phyloP scores from a whole-genome alignment of 805 yeast genomes.

The Candida alai region DNA sequence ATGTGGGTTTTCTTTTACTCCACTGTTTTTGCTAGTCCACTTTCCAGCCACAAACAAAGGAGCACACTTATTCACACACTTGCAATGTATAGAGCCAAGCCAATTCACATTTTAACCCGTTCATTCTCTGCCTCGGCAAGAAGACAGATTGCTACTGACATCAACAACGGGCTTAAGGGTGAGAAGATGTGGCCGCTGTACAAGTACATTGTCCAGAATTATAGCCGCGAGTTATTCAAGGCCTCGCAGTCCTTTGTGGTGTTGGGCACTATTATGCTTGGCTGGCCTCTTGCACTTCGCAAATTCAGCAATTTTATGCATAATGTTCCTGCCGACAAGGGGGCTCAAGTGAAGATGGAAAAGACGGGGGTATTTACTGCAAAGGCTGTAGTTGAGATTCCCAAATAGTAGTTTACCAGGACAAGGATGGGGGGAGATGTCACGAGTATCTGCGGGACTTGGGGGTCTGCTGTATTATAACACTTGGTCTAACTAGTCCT shows the following conservation, averaged over 20 bases:
- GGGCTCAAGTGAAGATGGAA: conserved; percentile 8
- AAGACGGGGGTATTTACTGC: conserved; percentile 5
- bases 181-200: conserved; percentile 6
- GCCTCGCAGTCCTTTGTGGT: conserved; percentile 3
- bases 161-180: conserved; percentile 2
- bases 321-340: conserved; percentile 8
- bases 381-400: conserved; percentile 7
- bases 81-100: conserved; percentile 3
- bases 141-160: conserved; percentile 3
- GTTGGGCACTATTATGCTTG: conserved; percentile 2
- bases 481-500: no score
- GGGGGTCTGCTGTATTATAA: neutral
- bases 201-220: conserved; percentile 2
- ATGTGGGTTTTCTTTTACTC: neutral
- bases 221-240: conserved; percentile 4
- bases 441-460: neutral
- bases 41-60: neutral
- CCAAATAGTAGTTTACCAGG: no score
- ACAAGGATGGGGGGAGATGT: neutral
- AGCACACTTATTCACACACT: no score
- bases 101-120: conserved; percentile 5
- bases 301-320: conserved; percentile 1
- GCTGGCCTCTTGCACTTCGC: conserved; percentile 3
- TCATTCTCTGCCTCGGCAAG: conserved; percentile 5
- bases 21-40: neutral